Evolutionary conservation across 2,329 filamentous ascomycete species (phyloP).

Genomic region (Talaromyces marneffei): DNA sequence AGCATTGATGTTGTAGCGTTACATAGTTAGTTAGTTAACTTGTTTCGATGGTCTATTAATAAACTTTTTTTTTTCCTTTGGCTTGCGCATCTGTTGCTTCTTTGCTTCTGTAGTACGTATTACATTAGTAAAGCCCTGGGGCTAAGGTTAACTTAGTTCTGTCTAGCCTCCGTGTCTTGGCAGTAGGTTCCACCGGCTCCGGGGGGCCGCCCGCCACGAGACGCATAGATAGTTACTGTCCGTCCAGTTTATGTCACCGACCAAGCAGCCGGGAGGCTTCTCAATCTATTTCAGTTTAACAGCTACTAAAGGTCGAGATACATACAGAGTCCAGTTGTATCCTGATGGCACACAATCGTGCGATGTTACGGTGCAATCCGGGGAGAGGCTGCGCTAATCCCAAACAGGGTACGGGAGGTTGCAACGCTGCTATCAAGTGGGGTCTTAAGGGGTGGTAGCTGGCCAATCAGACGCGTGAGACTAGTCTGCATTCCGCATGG

Average conservation of each 20-base stretch:
- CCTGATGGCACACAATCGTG: background rate
- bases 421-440: constrained; percentile 14
- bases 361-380: constrained; percentile 1
- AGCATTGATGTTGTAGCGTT: constrained; percentile 12
- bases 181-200: background rate
- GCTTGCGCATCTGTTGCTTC: background rate
- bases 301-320: too few relatives aligned
- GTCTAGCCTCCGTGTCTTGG: background rate
- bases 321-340: too few relatives aligned
- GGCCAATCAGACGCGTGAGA: background rate
- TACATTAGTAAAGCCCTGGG: background rate
- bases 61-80: background rate
- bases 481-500: background rate
- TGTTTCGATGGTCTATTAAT: background rate
- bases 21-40: too few relatives aligned
- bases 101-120: background rate
- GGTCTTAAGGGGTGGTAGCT: too few relatives aligned
- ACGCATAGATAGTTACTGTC: too few relatives aligned
- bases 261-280: too few relatives aligned
- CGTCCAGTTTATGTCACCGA: too few relatives aligned
- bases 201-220: background rate
- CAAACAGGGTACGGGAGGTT: background rate
- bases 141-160: background rate
- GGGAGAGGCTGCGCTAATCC: background rate
- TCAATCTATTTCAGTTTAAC: too few relatives aligned